Base-by-base conservation (phyloP, 1,284 basidiomycete species). In the Violaceomyces palustris region DNA sequence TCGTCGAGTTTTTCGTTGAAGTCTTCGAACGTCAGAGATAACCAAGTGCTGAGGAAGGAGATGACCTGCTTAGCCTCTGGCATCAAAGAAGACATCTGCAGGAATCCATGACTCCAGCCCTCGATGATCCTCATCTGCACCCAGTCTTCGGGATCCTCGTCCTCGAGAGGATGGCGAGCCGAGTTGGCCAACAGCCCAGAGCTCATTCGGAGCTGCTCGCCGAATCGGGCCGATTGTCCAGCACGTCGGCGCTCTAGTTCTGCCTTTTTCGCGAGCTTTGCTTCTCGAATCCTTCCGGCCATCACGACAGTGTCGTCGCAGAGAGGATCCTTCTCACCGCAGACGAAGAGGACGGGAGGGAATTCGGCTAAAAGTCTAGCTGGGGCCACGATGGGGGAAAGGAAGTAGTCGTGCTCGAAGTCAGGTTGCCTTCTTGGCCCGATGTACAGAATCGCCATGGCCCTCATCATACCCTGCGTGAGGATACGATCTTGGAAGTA, bases 371-470 rank as follows among this genome's bases (percentile, higher is more conserved):
- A 81, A 11, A 96, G 78, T 42, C 82, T 78, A 26, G 80, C 77
- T 0, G 93, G 93, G 3, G 91, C 83, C 36, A 97, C 81, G 61
- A 97, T 86, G 0, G 93, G 93, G 10, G 90, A 94, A 52, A 97
- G 83, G 75, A 87, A 85, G 75, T 96, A 97, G 78, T 98, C 91
- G 31, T 86, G 86, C 46, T 84, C 83, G 73, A 97, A 89, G 74
- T 97, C 90, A 12, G 93, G 92, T 69, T 89, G 86, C 42, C 83
- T 83, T 37, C 87, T 82, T 0, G 92, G 91, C 1, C 93, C 93
- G 52, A 97, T 86, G 75, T 97, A 97, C 45, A 96, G 78, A 64
- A 97, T 92, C 1, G 92, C 91, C 92, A 97, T 97, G 1, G 92
- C 90, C 31, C 93, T 86, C 87, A 96, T 93, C 66, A 67, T 69